Conservation (phyloP, 306 rosid genomes). For the Mimosa bimucronata region DNA sequence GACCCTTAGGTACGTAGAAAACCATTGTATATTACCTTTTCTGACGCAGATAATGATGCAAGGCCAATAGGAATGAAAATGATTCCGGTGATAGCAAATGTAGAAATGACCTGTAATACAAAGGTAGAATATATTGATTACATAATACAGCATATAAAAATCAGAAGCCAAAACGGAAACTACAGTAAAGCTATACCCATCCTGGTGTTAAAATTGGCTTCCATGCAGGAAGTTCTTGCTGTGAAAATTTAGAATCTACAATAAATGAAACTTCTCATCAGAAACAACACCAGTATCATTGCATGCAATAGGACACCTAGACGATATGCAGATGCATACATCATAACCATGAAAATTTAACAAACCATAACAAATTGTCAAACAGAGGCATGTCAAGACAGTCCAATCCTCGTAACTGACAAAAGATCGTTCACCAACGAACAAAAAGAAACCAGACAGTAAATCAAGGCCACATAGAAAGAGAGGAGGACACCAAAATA, state of each 20-base stretch:
- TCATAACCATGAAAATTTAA: constrained; percentile 7
- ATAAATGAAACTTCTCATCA: constrained; percentile 25
- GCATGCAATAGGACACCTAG: constrained; percentile 20
- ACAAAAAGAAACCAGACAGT: not conserved
- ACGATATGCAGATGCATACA: not conserved
- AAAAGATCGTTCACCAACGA: not conserved
- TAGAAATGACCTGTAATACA: constrained; percentile 63
- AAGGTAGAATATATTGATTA: not conserved
- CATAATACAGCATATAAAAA: not conserved
- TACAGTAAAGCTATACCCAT: constrained; percentile 56
- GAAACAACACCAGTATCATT: constrained; percentile 5
- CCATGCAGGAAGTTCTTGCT: constrained; percentile 96
- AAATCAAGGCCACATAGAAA: not conserved
- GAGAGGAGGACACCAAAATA: not conserved
- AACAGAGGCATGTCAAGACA: constrained; percentile 1
- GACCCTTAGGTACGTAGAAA: constrained; percentile 8
- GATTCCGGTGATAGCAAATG: constrained; percentile 60
- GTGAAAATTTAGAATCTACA: constrained; percentile 83
- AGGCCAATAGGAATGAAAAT: constrained; percentile 78
- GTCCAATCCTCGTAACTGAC: not conserved
- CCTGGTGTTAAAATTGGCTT: constrained; percentile 90
- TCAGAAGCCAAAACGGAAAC: constrained; percentile 9
- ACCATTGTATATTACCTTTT: constrained; percentile 46
- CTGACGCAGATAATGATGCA: constrained; percentile 73
- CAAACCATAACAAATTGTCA: not conserved